A percentile compares a stretch with the other conserved stretches of the same genome.
Evolutionary conservation across 1,284 basidiomycete species (phyloP).

Genomic region (Wallemia ichthyophaga): DNA sequence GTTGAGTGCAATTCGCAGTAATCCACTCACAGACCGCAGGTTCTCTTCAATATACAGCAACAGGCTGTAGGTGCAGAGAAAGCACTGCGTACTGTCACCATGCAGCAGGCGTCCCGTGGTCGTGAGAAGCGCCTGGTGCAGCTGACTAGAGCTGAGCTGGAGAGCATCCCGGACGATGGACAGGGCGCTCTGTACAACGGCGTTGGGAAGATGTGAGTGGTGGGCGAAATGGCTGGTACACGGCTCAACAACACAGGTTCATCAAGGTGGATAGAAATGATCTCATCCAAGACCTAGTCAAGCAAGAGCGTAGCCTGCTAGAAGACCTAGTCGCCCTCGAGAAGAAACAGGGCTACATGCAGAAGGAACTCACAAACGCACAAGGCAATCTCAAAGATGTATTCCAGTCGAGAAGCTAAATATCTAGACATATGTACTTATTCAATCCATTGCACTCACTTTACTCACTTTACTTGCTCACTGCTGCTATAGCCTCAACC

Average conservation of each 20-base stretch:
- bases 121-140: slow-evolving; percentile 1
- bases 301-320: background rate
- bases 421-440: no score
- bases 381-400: background rate
- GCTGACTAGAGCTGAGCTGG: background rate
- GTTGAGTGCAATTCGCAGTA: background rate
- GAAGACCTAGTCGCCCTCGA: background rate
- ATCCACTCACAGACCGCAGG: background rate
- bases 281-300: background rate
- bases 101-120: background rate
- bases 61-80: background rate
- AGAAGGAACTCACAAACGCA: background rate
- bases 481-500: slow-evolving; percentile 50
- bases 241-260: background rate
- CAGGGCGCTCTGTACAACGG: background rate
- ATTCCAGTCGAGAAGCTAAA: background rate
- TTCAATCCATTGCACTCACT: no score
- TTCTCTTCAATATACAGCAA: background rate
- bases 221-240: background rate
- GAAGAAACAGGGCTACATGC: background rate
- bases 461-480: slow-evolving; percentile 2
- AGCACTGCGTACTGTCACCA: background rate
- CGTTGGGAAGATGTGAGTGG: slow-evolving; percentile 1
- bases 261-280: background rate
- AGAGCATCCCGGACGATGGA: background rate